Percentiles rank a stretch among this genome's conserved stretches.
Evolutionary conservation across 108 stramenopile species (phyloP).

Genomic region (Mayamaea pseudoterrestris): DNA sequence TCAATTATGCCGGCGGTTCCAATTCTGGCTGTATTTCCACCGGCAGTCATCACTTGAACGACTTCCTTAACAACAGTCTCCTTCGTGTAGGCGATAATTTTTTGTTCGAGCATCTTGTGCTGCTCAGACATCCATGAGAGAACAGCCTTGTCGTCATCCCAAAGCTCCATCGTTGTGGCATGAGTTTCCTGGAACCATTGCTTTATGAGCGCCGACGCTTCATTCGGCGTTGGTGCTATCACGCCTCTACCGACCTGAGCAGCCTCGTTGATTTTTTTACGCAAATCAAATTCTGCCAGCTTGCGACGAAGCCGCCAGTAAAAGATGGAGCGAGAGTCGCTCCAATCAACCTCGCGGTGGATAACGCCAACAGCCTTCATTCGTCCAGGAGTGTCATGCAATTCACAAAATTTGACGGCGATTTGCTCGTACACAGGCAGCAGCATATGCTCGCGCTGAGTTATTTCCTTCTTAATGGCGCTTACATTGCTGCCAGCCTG

Average conservation of each 20-base stretch:
- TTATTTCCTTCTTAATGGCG: slow-evolving; percentile 31
- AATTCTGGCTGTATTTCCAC: slow-evolving; percentile 66
- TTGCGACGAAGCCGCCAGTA: slow-evolving; percentile 96
- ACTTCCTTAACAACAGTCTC: slow-evolving; percentile 75
- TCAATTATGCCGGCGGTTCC: slow-evolving; percentile 79
- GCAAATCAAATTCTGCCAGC: slow-evolving; percentile 91
- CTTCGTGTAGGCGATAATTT: slow-evolving; percentile 51
- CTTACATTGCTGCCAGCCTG: slow-evolving; percentile 21
- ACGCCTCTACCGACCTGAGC: slow-evolving; percentile 70
- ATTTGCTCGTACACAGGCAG: slow-evolving; percentile 90
- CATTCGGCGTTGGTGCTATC: slow-evolving; percentile 42
- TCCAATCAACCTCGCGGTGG: slow-evolving; percentile 87
- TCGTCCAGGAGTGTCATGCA: slow-evolving; percentile 98
- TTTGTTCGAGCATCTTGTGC: slow-evolving; percentile 50
- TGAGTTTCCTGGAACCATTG: slow-evolving; percentile 64
- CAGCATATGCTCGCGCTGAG: slow-evolving; percentile 61
- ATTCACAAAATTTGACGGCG: slow-evolving; percentile 96
- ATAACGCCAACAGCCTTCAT: slow-evolving; percentile 99
- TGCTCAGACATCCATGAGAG: slow-evolving; percentile 78
- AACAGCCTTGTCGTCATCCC: slow-evolving; percentile 75
- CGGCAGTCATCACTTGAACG: slow-evolving; percentile 66
- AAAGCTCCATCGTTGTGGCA: slow-evolving; percentile 40
- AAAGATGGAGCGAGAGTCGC: slow-evolving; percentile 78
- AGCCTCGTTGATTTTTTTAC: slow-evolving; percentile 73
- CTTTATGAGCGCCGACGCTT: slow-evolving; percentile 66